Conservation (phyloP, 1,284 basidiomycete species). For the Megacollybia platyphylla region DNA sequence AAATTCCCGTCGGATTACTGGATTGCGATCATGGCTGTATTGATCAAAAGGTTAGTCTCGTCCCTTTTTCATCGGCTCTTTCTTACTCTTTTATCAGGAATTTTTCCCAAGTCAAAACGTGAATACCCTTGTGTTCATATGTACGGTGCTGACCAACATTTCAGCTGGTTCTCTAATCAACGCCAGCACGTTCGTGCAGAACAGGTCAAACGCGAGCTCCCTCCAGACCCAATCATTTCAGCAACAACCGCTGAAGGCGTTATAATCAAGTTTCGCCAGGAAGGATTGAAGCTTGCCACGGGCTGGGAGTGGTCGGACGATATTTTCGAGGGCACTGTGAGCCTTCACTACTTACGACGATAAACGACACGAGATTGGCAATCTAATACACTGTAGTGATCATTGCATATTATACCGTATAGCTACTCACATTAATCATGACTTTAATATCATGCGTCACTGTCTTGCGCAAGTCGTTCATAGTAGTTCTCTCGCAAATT, state of each 20-base stretch:
- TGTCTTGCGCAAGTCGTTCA: slow-evolving; percentile 1
- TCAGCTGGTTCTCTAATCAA: slow-evolving; percentile 42
- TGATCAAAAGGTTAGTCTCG: slow-evolving; percentile 30
- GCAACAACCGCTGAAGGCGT: slow-evolving; percentile 16
- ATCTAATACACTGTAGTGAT: neutral
- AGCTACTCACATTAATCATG: neutral
- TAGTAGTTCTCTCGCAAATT: slow-evolving; percentile 9
- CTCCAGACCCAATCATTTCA: neutral
- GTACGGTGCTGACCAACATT: too few relatives aligned
- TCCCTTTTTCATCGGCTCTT: neutral
- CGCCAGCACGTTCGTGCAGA: slow-evolving; percentile 23
- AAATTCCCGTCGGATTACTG: slow-evolving; percentile 45
- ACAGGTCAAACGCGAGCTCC: neutral
- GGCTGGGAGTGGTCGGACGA: slow-evolving; percentile 33
- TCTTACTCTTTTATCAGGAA: slow-evolving; percentile 20
- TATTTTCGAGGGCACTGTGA: slow-evolving; percentile 42
- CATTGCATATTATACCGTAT: neutral
- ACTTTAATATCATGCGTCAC: too few relatives aligned
- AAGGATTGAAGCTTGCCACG: slow-evolving; percentile 27
- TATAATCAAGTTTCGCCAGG: slow-evolving; percentile 31
- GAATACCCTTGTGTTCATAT: too few relatives aligned
- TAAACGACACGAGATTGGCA: neutral
- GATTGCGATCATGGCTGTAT: slow-evolving; percentile 34
- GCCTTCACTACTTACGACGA: slow-evolving; percentile 33
- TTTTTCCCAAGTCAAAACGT: slow-evolving; percentile 41